Conservation (phyloP, 495 filamentous ascomycete genomes). For the Penicillium pancosmium region DNA sequence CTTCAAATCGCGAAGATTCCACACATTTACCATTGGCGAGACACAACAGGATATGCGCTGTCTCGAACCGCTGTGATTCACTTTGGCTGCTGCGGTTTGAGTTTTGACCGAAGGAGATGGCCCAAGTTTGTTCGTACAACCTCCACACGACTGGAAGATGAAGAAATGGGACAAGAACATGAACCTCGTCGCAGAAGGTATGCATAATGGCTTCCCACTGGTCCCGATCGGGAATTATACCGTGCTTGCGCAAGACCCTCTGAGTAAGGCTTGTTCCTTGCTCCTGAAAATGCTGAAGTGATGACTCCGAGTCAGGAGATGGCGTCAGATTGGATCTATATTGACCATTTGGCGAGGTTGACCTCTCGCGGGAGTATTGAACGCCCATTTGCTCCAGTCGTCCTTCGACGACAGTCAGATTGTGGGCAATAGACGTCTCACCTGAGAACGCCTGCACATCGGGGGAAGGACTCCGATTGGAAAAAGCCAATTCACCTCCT, state of each 20-base stretch:
- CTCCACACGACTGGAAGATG: conserved; percentile 22
- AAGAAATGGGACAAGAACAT: conserved; percentile 30
- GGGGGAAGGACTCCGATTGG: background rate
- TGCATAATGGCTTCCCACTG: conserved; percentile 24
- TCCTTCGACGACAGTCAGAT: conserved; percentile 27
- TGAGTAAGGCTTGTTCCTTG: conserved; percentile 1
- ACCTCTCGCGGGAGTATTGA: conserved; percentile 12
- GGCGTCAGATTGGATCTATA: conserved; percentile 19
- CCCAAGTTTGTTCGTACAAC: conserved; percentile 19
- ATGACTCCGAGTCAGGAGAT: conserved; percentile 1
- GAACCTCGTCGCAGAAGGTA: conserved; percentile 28
- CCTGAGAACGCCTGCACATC: conserved; percentile 25
- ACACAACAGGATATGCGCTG: conserved; percentile 26
- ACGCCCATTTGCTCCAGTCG: conserved; percentile 26
- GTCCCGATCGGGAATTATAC: conserved; percentile 12
- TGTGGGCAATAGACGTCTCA: conserved; percentile 31
- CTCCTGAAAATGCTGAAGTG: background rate
- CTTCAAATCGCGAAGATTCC: conserved; percentile 19
- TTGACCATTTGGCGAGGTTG: conserved; percentile 9
- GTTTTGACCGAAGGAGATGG: background rate
- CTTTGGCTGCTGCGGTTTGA: background rate
- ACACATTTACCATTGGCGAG: conserved; percentile 32
- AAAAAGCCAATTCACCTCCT: background rate
- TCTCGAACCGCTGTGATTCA: conserved; percentile 10
- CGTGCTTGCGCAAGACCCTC: conserved; percentile 11